Evolutionary conservation across 805 yeast species (phyloP).

Genomic region (Cyberlindnera mississippiensis): DNA sequence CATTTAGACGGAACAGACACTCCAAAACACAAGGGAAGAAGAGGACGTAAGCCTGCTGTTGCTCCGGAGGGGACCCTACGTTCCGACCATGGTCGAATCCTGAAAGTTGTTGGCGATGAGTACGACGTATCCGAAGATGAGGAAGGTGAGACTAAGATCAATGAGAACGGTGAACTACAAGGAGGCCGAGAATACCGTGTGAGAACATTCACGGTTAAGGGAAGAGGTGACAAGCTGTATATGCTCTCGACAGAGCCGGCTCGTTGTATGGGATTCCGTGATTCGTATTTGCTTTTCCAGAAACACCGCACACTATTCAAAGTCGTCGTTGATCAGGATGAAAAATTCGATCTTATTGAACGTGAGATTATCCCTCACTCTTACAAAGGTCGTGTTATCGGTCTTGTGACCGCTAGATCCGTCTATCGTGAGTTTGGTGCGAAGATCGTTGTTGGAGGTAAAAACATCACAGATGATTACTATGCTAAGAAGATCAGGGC

Average conservation of each 20-base stretch:
- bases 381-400: slow-evolving; percentile 85
- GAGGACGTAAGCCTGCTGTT: slow-evolving; percentile 38
- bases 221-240: slow-evolving; percentile 64
- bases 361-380: slow-evolving; percentile 83
- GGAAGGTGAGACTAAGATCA: slow-evolving; percentile 73
- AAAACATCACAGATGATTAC: slow-evolving; percentile 81
- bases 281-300: slow-evolving; percentile 84
- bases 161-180: slow-evolving; percentile 56
- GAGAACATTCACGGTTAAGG: slow-evolving; percentile 56
- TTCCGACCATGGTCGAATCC: slow-evolving; percentile 67
- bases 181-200: slow-evolving; percentile 76
- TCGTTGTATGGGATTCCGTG: slow-evolving; percentile 89
- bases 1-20: slow-evolving; percentile 4
- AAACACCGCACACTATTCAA: slow-evolving; percentile 76
- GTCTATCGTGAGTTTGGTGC: slow-evolving; percentile 92
- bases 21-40: slow-evolving; percentile 31
- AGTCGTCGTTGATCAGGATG: slow-evolving; percentile 66
- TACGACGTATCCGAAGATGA: slow-evolving; percentile 71
- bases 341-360: slow-evolving; percentile 77
- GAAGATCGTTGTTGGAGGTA: slow-evolving; percentile 73
- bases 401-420: slow-evolving; percentile 86
- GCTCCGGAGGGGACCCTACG: slow-evolving; percentile 33
- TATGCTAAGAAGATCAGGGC: slow-evolving; percentile 54
- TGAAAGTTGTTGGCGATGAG: slow-evolving; percentile 69
- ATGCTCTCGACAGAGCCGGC: slow-evolving; percentile 98